Conservation (phyloP, 2,329 filamentous ascomycete species). For the Blastomyces parvus region DNA sequence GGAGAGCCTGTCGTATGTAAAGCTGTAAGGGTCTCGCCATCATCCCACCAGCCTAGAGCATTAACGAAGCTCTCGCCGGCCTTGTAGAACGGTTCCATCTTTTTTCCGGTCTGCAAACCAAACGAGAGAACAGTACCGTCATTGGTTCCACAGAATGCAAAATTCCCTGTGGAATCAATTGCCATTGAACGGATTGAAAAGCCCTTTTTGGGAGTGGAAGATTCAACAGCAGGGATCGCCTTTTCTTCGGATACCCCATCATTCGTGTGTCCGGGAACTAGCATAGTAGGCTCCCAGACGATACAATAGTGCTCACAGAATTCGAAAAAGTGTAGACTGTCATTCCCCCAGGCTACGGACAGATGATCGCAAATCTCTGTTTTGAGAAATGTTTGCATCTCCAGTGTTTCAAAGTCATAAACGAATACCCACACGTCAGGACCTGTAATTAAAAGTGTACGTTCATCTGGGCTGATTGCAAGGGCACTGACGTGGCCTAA, state of each 20-base stretch:
- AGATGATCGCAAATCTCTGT: slow-evolving; percentile 23
- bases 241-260: not conserved
- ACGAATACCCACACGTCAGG: slow-evolving; percentile 12
- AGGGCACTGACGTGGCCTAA: slow-evolving; percentile 22
- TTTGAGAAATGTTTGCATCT: slow-evolving; percentile 19
- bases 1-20: slow-evolving; percentile 24
- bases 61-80: slow-evolving; percentile 23
- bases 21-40: slow-evolving; percentile 21
- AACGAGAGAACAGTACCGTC: slow-evolving; percentile 30
- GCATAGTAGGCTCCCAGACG: slow-evolving; percentile 29
- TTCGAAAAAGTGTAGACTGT: slow-evolving; percentile 29
- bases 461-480: slow-evolving; percentile 24
- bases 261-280: not conserved
- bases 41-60: slow-evolving; percentile 22
- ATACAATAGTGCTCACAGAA: slow-evolving; percentile 29
- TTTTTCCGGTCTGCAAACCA: slow-evolving; percentile 19
- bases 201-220: no score
- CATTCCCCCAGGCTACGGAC: slow-evolving; percentile 25
- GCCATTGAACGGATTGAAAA: slow-evolving; percentile 23
- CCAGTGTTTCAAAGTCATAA: slow-evolving; percentile 24
- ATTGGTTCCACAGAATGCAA: slow-evolving; percentile 30
- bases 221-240: not conserved
- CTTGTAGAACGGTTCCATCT: slow-evolving; percentile 21
- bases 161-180: slow-evolving; percentile 19
- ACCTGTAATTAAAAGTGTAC: slow-evolving; percentile 7